Conservation (phyloP, 1,139 yeast genomes). For the Pichia sp. region DNA sequence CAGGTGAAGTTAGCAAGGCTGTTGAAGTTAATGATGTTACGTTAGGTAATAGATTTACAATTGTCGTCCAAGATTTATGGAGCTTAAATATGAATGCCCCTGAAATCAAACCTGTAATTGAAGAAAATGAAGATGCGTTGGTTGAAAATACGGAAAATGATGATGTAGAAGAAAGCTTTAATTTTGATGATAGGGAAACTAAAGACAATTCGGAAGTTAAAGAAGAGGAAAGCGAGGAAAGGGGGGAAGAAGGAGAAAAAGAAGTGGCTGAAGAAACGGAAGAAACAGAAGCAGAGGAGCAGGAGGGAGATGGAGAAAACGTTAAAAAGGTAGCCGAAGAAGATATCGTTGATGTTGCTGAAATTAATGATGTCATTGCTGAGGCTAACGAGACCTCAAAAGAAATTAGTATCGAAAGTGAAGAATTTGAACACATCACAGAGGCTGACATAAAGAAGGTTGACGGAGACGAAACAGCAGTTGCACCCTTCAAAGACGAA, state of each 20-base stretch:
- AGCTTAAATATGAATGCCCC: conserved; percentile 4
- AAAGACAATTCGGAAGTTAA: not conserved
- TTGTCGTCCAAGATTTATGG: conserved; percentile 39
- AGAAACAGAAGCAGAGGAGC: not conserved
- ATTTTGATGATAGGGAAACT: not conserved
- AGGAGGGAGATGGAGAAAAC: not conserved
- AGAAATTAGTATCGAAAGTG: not conserved
- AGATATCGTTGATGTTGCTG: not conserved
- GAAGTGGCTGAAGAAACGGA: not conserved
- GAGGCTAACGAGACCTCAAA: not conserved
- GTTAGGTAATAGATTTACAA: conserved; percentile 29
- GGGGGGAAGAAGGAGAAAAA: not conserved
- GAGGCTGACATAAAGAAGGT: too few species aligned
- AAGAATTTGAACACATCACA: not conserved
- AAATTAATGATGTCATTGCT: too few species aligned
- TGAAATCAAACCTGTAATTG: not conserved
- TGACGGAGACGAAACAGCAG: too few species aligned
- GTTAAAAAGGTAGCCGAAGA: not conserved
- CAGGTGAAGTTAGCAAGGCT: conserved; percentile 50
- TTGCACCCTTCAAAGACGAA: too few species aligned
- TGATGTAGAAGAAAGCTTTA: not conserved
- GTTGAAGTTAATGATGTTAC: conserved; percentile 36
- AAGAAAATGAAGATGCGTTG: not conserved
- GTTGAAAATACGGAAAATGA: not conserved
- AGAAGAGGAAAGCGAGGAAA: not conserved